Evolutionary conservation across 1,284 basidiomycete species (phyloP).

Genomic region (Ceratobasidium sp.): DNA sequence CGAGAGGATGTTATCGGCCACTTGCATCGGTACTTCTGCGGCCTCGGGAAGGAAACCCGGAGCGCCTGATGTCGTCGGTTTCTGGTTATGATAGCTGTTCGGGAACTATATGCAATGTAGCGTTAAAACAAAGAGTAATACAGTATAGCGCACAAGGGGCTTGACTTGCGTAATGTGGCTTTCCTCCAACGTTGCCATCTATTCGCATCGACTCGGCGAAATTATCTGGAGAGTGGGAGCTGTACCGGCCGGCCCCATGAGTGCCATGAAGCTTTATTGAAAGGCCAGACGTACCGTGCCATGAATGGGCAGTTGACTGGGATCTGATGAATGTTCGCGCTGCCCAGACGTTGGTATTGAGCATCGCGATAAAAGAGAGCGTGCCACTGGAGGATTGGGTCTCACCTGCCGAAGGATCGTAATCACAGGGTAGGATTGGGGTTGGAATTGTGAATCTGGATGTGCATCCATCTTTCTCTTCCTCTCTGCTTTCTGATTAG

Average conservation of each 20-base stretch:
- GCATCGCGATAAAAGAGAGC: conserved; percentile 97
- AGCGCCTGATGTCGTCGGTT: conserved; percentile 51
- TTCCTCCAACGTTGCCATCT: conserved; percentile 54
- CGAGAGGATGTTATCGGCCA: conserved; percentile 55
- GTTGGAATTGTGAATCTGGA: no score
- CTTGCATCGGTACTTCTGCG: conserved; percentile 55
- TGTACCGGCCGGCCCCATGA: no score
- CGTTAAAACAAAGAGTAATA: not conserved
- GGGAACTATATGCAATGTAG: no score
- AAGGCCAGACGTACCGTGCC: conserved; percentile 26
- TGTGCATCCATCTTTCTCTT: no score
- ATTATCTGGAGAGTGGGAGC: conserved; percentile 57
- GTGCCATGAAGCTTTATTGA: not conserved
- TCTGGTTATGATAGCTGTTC: conserved; percentile 54
- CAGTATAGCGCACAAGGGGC: not conserved
- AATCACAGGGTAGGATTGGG: no score
- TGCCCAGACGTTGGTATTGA: conserved; percentile 60
- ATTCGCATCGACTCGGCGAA: conserved; percentile 55
- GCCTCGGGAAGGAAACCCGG: conserved; percentile 53
- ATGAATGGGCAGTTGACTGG: conserved; percentile 48
- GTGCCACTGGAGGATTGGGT: conserved; percentile 92
- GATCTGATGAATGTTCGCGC: conserved; percentile 46
- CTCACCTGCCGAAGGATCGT: no score
- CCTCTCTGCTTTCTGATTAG: no score
- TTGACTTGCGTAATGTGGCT: conserved; percentile 52